phyloP scores from a whole-genome alignment of 352 stramenopile species.

The Globisporangium sylvaticum region DNA sequence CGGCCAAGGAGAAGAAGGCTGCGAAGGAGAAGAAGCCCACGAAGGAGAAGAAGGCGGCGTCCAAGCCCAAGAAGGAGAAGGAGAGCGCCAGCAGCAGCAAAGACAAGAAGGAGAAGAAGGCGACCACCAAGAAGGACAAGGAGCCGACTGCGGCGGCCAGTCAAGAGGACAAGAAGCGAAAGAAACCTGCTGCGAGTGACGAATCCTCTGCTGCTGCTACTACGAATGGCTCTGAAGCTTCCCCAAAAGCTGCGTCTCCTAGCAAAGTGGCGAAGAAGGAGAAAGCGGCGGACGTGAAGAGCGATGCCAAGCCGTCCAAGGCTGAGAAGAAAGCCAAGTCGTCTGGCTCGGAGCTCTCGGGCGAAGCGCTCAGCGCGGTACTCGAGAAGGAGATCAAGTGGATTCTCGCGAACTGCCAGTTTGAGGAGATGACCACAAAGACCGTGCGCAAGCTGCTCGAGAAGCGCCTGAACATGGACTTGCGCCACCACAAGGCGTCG shows the following conservation, averaged over 20 bases:
- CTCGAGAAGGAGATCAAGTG: constrained; percentile 79
- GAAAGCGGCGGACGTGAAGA: constrained; percentile 35
- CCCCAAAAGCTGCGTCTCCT: constrained; percentile 10
- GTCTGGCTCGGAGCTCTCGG: constrained; percentile 20
- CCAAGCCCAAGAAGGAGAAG: constrained; percentile 24
- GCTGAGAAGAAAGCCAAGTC: constrained; percentile 7
- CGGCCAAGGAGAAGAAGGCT: constrained; percentile 19
- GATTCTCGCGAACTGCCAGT: constrained; percentile 72
- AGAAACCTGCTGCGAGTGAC: constrained; percentile 12
- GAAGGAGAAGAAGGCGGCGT: constrained; percentile 17
- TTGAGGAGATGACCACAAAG: constrained; percentile 84
- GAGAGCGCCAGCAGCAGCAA: constrained; percentile 21
- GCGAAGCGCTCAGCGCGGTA: constrained; percentile 43
- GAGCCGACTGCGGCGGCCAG: constrained; percentile 1
- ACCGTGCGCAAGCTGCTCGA: constrained; percentile 74
- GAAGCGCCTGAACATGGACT: constrained; percentile 60
- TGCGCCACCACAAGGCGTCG: constrained; percentile 66
- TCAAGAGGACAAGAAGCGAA: constrained; percentile 29
- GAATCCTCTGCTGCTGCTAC: not conserved
- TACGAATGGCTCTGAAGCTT: not conserved
- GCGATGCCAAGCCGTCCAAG: not conserved
- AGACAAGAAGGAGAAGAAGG: constrained; percentile 38
- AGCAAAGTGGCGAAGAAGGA: constrained; percentile 47
- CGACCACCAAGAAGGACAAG: constrained; percentile 20
- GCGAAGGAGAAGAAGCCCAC: constrained; percentile 19